Evolutionary conservation across 352 stramenopile genomes (phyloP), one percentile per base, ranked within the genome.

Genomic region (Plasmopara viticola): DNA sequence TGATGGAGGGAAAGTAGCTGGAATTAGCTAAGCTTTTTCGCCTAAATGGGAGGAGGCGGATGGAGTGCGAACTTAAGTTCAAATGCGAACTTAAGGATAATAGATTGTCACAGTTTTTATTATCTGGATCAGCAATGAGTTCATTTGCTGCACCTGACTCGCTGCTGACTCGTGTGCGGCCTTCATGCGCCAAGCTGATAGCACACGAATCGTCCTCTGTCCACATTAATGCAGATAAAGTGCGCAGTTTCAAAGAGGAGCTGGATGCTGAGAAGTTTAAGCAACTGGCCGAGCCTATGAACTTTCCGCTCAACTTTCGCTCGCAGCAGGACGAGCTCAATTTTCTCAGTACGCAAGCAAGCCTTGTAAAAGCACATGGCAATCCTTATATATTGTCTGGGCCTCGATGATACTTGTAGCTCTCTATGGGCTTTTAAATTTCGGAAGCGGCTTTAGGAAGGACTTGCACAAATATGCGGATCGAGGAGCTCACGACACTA

Each of bases 371-470:
- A 4, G 28, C 14, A 25, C 44, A 17, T 9, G 42, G 12, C 10
- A 50, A n/a, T 56, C 8, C n/a, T 44, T 7, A 51, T 0, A 20
- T 28, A 33, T n/a, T 50, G 13, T 10, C 17, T 25, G 25, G 10
- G 33, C 4, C 29, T 15, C 38, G 44, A 2, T 40, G 30, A 28
- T 43, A 38, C n/a, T 45, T 62, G 17, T 40, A 90, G 78, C 67
- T 29, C 41, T 92, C n/a, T 74, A 86, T 46, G 69, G 66, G 17
- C 48, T 92, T 44, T 61, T 92, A 34, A 88, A 87, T 64, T 89
- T 92, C 53, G 82, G 82, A 48, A 92, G 82, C 39, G 82, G 82
- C 14, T 92, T 73, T 53, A 74, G 82, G 45, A 87, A 87, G 47
- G 78, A 86, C 20, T 63, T 92, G 46, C 78, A 91, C 65, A 80